Evolutionary conservation across 139 green algal species (phyloP).

Genomic region (Raphidocelis subcapitata): DNA sequence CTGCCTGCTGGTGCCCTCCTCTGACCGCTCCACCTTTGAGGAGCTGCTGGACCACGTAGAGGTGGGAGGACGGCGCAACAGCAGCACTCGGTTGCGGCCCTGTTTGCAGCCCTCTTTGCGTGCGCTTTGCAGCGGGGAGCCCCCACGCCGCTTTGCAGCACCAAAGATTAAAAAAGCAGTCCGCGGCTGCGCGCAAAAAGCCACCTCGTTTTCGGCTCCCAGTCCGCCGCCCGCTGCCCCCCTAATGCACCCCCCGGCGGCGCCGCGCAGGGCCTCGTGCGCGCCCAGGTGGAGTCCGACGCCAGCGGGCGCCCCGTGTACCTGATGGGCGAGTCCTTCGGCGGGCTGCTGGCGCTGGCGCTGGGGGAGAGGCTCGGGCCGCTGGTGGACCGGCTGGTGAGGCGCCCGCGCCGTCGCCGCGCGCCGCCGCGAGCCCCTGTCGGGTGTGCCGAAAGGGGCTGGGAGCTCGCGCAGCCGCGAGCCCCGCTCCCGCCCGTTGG

Average conservation of each 20-base stretch:
- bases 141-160: conserved; percentile 4
- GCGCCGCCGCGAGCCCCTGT: no score
- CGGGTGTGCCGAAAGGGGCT: conserved; percentile 9
- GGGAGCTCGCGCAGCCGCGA: no score
- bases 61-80: conserved; percentile 33
- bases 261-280: conserved; percentile 24
- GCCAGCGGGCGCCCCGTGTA: conserved; percentile 73
- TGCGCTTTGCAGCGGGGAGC: no score
- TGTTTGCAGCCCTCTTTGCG: background rate
- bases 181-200: no score
- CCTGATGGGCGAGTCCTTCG: conserved; percentile 89
- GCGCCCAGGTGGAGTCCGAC: conserved; percentile 24
- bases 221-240: background rate
- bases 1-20: conserved; percentile 53
- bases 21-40: conserved; percentile 71
- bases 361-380: conserved; percentile 46
- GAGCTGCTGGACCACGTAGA: conserved; percentile 53
- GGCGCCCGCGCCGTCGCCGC: background rate
- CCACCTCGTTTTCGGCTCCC: background rate
- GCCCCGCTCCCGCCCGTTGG: no score
- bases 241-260: conserved; percentile 1
- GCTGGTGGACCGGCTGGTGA: conserved; percentile 23
- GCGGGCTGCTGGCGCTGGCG: conserved; percentile 74
- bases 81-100: no score
- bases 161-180: background rate